These are phyloP conservation scores for Herpetomonas tarakana DNA, from an alignment of 208 protist genomes.

Conservation along the genomic window DNA sequence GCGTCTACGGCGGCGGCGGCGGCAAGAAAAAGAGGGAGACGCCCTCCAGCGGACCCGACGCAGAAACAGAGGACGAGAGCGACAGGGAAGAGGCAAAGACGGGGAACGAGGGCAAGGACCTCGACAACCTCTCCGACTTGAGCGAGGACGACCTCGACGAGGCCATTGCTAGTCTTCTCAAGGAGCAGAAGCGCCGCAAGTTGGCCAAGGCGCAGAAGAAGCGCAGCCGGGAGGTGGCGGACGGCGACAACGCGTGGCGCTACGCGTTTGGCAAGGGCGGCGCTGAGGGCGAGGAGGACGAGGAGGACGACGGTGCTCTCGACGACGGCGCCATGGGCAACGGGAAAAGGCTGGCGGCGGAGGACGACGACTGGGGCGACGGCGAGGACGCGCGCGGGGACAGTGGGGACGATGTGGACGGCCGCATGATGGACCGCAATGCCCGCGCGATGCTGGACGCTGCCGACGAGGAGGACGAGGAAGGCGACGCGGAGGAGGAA, in stretches of 20 bases:
- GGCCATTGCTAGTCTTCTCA: slow-evolving; percentile 64
- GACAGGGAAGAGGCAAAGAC: slow-evolving; percentile 7
- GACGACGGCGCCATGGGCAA: slow-evolving; percentile 18
- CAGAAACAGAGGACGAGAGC: slow-evolving; percentile 2
- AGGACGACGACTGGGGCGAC: slow-evolving; percentile 30
- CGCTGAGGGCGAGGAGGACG: slow-evolving; percentile 30
- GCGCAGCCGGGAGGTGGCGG: slow-evolving; percentile 8
- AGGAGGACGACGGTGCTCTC: slow-evolving; percentile 16
- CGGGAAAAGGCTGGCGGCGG: slow-evolving; percentile 10
- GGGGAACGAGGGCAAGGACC: slow-evolving; percentile 10
- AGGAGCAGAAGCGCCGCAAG: slow-evolving; percentile 25
- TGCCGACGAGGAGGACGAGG: slow-evolving; percentile 38
- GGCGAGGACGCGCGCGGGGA: slow-evolving; percentile 25
- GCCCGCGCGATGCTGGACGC: slow-evolving; percentile 32
- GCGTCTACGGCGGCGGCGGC: slow-evolving; percentile 21
- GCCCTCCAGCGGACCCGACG: neutral
- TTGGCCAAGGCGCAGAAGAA: slow-evolving; percentile 16
- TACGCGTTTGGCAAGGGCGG: slow-evolving; percentile 80
- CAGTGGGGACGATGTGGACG: slow-evolving; percentile 28
- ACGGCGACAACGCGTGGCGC: slow-evolving; percentile 57
- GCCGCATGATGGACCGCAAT: slow-evolving; percentile 31
- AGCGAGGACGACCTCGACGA: slow-evolving; percentile 83
- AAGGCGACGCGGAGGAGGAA: slow-evolving; percentile 56
- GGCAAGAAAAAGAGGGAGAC: neutral
- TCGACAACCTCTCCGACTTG: slow-evolving; percentile 35